Evolutionary conservation across 805 yeast genomes (phyloP).

Genomic region (Teunomyces barrocoloradensis): DNA sequence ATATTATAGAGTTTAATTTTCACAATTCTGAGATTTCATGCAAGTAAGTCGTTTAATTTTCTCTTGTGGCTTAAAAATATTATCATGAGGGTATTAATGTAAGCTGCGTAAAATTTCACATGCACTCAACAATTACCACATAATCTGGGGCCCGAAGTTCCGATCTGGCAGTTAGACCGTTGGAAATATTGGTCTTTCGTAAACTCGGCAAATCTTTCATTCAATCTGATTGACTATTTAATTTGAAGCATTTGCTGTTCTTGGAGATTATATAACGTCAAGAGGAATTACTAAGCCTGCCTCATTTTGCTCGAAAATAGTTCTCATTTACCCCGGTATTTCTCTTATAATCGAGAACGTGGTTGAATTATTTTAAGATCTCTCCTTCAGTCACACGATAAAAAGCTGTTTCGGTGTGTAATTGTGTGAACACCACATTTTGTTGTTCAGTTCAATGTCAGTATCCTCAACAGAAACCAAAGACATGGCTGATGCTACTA

Average conservation of each 20-base stretch:
- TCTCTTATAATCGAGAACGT: background rate
- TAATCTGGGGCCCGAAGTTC: background rate
- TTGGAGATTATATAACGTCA: background rate
- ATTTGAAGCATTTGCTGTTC: background rate
- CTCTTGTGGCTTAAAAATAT: background rate
- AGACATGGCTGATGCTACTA: background rate
- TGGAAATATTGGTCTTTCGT: background rate
- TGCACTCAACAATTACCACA: constrained; percentile 3
- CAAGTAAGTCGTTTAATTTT: background rate
- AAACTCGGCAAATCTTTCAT: background rate
- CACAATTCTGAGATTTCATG: background rate
- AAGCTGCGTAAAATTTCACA: background rate
- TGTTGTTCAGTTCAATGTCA: background rate
- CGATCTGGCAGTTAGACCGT: background rate
- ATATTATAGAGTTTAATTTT: constrained; percentile 4
- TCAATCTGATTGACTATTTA: background rate
- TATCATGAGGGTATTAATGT: background rate
- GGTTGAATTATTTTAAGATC: background rate
- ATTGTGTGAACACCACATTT: background rate
- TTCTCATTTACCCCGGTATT: background rate
- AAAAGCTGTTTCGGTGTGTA: background rate
- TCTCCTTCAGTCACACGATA: constrained; percentile 1
- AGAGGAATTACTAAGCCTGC: background rate
- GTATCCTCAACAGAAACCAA: background rate
- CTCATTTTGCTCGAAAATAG: background rate